Evolutionary conservation across 441 rosid species (phyloP), one percentile per base, ranked within the genome.

Genomic region (Melastoma candidum): DNA sequence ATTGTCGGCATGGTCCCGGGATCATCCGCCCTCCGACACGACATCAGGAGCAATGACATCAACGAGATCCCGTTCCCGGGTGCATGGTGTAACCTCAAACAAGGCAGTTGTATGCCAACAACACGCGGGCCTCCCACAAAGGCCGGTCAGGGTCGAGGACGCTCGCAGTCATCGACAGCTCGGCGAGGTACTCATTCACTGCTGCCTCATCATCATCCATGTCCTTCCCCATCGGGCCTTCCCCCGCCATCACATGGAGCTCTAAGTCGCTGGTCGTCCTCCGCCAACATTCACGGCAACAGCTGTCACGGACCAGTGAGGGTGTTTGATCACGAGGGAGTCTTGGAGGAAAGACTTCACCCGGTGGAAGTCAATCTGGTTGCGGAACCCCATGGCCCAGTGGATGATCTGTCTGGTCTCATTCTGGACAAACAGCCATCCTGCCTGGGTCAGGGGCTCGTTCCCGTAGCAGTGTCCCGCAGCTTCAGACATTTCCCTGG

Each of bases 51-150:
- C 77, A 81, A 53, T 43, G 92, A 70, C 82, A 79, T 65, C 57
- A 81, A 58, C 17, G 92, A 81, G 32, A 79, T 66, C 51, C 87
- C 92, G 29, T 84, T 87, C 0, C 92, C 92, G 2, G 81, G 55
- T 0, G 87, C 70, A 46, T 84, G 87, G 46, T 84, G 92, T 39
- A 84, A 43, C 56, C 87, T 57, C 14, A 81, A 51, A 84, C 57
- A 11, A 14, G 5, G 49, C 82, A 74, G 46, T 56, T 71, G 8
- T 71, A 71, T 2, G 65, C 66, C 52, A 3, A 8, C 65, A 84
- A 13, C 32, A 79, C 8, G 50, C 79, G 87, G 24, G 79, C n/a
- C 47, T 81, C 92, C 87, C 92, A 79, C 64, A 81, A 54, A 1
- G 87, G 92, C 61, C 79, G 77, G 11, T 75, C 76, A 0, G 32